A percentile compares a stretch with the other conserved stretches of the same genome.
phyloP scores from a whole-genome alignment of 768 basidiomycete genomes.

The Pholiota conissans region DNA sequence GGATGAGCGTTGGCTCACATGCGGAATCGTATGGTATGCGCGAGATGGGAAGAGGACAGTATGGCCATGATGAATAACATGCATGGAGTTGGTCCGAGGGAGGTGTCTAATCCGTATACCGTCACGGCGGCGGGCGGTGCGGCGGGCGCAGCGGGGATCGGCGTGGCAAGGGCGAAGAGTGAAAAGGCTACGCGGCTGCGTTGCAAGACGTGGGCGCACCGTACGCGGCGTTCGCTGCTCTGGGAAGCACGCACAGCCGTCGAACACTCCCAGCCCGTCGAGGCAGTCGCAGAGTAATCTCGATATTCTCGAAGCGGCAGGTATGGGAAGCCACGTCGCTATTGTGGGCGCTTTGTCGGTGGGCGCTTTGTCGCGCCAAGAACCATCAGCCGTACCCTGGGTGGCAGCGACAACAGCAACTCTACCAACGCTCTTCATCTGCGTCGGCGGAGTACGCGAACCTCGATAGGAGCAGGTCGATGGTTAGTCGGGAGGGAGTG shows the following conservation, averaged over 20 bases:
- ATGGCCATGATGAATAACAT: slow-evolving; percentile 15
- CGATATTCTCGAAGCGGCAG: slow-evolving; percentile 27
- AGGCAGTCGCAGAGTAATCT: slow-evolving; percentile 8
- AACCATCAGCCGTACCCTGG: no score
- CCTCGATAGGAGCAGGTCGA: slow-evolving; percentile 7
- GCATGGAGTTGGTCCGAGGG: slow-evolving; percentile 24
- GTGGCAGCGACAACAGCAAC: neutral
- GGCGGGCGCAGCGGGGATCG: slow-evolving; percentile 42
- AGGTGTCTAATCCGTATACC: slow-evolving; percentile 29
- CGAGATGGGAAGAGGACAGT: slow-evolving; percentile 31
- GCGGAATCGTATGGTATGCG: slow-evolving; percentile 52
- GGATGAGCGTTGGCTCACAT: slow-evolving; percentile 31
- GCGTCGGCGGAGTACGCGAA: slow-evolving; percentile 12
- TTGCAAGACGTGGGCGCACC: slow-evolving; percentile 37
- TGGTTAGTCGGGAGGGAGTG: neutral
- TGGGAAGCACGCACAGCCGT: neutral
- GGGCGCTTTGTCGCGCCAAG: slow-evolving; percentile 8
- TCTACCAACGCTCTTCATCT: slow-evolving; percentile 12
- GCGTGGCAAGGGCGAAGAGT: slow-evolving; percentile 41
- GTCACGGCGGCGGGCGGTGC: slow-evolving; percentile 23
- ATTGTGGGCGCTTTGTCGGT: slow-evolving; percentile 21
- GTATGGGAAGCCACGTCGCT: slow-evolving; percentile 22
- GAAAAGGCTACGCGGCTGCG: slow-evolving; percentile 28
- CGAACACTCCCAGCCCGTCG: neutral
- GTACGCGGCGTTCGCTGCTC: slow-evolving; percentile 39